Percentiles rank a stretch among this genome's conserved stretches.
These are phyloP conservation scores for Chaetoceros tenuissimus DNA, from an alignment of 108 stramenopile species.

Conservation along the genomic window DNA sequence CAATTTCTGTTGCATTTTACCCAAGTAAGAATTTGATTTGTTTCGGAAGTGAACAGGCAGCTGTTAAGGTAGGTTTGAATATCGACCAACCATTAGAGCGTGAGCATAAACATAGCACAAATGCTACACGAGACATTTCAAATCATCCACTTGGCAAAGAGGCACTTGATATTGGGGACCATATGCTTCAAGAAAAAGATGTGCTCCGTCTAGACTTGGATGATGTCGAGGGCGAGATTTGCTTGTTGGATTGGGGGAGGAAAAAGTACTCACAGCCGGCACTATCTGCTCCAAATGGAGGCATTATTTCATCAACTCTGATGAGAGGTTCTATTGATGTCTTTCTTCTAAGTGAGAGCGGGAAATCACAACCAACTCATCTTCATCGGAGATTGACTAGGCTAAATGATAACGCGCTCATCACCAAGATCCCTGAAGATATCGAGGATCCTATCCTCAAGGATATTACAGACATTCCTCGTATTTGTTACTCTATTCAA, in stretches of 20 bases:
- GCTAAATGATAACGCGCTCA: slow-evolving; percentile 31
- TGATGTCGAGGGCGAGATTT: slow-evolving; percentile 59
- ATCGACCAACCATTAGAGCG: slow-evolving; percentile 15
- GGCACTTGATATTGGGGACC: too few relatives aligned
- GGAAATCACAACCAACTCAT: slow-evolving; percentile 20
- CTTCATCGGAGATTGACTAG: slow-evolving; percentile 19
- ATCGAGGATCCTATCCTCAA: slow-evolving; percentile 22
- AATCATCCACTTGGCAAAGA: too few relatives aligned
- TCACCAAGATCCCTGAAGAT: slow-evolving; percentile 25
- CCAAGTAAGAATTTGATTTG: slow-evolving; percentile 67
- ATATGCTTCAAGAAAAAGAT: too few relatives aligned
- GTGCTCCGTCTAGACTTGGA: slow-evolving; percentile 52
- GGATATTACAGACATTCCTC: slow-evolving; percentile 34
- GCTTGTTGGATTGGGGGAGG: slow-evolving; percentile 56
- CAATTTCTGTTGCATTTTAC: slow-evolving; percentile 68
- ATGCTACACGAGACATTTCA: slow-evolving; percentile 14
- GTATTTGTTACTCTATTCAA: slow-evolving; percentile 21
- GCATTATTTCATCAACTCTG: too few relatives aligned
- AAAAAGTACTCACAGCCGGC: too few relatives aligned
- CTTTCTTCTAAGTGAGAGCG: slow-evolving; percentile 26
- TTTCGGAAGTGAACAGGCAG: slow-evolving; percentile 76
- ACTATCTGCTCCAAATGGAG: too few relatives aligned
- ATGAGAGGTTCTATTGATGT: slow-evolving; percentile 34
- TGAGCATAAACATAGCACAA: background rate
- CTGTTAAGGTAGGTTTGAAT: slow-evolving; percentile 62